phyloP scores from a whole-genome alignment of 31 red algal species.

The Asparagopsis taxiformis region DNA sequence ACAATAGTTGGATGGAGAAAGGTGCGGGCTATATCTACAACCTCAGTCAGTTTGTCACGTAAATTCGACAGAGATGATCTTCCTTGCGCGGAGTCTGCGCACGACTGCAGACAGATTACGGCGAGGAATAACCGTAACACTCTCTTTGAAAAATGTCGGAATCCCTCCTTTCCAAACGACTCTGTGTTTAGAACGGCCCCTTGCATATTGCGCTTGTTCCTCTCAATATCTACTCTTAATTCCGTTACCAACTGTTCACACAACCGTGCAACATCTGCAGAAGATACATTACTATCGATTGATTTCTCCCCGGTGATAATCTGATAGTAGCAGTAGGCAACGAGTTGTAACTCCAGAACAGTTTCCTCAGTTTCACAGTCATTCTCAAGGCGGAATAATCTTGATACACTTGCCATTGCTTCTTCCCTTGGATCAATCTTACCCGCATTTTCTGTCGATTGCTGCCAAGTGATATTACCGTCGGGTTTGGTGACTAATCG shows the following conservation, averaged over 20 bases:
- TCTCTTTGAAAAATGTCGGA: background rate
- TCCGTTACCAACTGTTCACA: background rate
- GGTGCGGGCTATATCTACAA: background rate
- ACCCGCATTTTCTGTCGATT: background rate
- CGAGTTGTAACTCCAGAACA: constrained; percentile 6
- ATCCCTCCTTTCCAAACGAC: background rate
- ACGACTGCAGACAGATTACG: background rate
- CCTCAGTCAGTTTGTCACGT: background rate
- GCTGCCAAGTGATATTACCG: background rate
- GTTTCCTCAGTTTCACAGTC: background rate
- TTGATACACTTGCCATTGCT: background rate
- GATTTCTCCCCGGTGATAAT: background rate
- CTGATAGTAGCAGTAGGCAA: constrained; percentile 1
- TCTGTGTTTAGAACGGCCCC: background rate
- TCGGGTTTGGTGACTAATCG: background rate
- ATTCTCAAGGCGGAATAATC: constrained; percentile 12
- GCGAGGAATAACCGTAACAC: background rate
- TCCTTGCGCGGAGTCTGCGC: background rate
- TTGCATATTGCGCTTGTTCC: background rate
- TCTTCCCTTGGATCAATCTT: background rate
- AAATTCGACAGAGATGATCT: background rate
- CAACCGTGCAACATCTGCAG: background rate
- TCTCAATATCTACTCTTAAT: background rate
- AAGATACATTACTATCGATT: background rate
- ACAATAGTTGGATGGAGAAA: background rate